Evolutionary conservation across 805 yeast genomes (phyloP).

Genomic region (Suhomyces sp.): DNA sequence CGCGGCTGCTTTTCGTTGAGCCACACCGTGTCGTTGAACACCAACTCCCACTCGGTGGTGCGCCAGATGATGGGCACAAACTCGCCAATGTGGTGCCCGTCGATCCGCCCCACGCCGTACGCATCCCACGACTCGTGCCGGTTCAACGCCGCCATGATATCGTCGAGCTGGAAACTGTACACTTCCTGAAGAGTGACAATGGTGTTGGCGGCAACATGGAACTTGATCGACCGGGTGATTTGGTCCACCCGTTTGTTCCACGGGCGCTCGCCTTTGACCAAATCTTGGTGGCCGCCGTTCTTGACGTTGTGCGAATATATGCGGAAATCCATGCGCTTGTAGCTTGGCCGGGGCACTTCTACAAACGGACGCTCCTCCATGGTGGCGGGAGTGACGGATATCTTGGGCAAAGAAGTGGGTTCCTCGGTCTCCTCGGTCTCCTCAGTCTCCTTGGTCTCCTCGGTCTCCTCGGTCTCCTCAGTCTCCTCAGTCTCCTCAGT

Average conservation of each 20-base stretch:
- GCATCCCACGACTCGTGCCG: constrained; percentile 13
- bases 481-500: too few relatives aligned
- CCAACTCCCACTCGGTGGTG: constrained; percentile 14
- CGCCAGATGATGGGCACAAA: constrained; percentile 16
- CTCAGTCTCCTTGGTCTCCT: too few relatives aligned
- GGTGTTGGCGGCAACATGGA: constrained; percentile 19
- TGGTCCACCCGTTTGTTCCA: constrained; percentile 22
- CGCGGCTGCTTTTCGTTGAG: constrained; percentile 12
- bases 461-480: too few relatives aligned
- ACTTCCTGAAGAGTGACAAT: constrained; percentile 18
- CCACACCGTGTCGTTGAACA: constrained; percentile 16
- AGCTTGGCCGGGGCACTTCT: constrained; percentile 2
- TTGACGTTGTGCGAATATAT: constrained; percentile 37
- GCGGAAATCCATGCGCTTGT: constrained; percentile 21
- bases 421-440: too few relatives aligned
- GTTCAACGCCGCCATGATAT: constrained; percentile 14
- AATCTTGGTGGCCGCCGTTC: constrained; percentile 23
- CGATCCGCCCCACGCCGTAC: constrained; percentile 15
- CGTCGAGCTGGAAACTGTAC: constrained; percentile 14
- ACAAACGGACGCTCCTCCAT: not conserved
- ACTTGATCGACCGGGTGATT: constrained; percentile 14
- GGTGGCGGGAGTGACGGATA: not conserved
- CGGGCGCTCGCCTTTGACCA: constrained; percentile 24
- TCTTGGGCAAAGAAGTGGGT: too few relatives aligned
- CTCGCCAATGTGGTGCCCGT: constrained; percentile 16